phyloP scores from a whole-genome alignment of 176 grass and related monocot species.

The Oryza brachyantha region DNA sequence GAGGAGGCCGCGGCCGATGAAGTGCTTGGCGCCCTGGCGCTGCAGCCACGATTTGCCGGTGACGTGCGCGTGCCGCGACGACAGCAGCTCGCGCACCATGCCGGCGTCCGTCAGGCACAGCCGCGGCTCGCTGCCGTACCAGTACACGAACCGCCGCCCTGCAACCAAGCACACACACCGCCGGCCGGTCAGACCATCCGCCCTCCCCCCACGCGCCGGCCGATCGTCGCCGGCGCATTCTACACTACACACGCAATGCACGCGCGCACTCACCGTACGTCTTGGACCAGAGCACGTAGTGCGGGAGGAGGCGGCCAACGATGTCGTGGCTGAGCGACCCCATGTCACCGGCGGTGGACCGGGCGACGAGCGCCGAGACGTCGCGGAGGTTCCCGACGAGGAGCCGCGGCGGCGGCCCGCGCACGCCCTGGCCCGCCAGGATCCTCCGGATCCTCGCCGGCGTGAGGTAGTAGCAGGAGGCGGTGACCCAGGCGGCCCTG shows the following conservation, averaged over 20 bases:
- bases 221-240: too few relatives aligned
- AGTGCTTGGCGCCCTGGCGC: conserved; percentile 56
- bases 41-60: conserved; percentile 78
- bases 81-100: conserved; percentile 89
- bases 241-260: too few relatives aligned
- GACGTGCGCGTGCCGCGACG: conserved; percentile 69
- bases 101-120: conserved; percentile 80
- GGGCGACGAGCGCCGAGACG: conserved; percentile 49
- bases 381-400: conserved; percentile 75
- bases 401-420: conserved; percentile 48
- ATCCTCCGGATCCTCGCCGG: conserved; percentile 54
- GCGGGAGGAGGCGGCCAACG: conserved; percentile 75
- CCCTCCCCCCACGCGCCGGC: too few relatives aligned
- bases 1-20: conserved; percentile 67
- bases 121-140: conserved; percentile 90
- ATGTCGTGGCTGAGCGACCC: conserved; percentile 67
- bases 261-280: conserved; percentile 42
- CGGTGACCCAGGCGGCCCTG: conserved; percentile 57
- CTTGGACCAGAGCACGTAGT: conserved; percentile 83
- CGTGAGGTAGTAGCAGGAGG: conserved; percentile 68
- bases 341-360: conserved; percentile 66
- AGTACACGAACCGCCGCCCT: conserved; percentile 84
- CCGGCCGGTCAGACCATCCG: background rate
- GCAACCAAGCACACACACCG: background rate
- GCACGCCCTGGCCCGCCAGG: conserved; percentile 64